A percentile compares a stretch with the other conserved stretches of the same genome.
Evolutionary conservation across 768 basidiomycete genomes (phyloP).

Genomic region (Gloeophyllum trabeum): DNA sequence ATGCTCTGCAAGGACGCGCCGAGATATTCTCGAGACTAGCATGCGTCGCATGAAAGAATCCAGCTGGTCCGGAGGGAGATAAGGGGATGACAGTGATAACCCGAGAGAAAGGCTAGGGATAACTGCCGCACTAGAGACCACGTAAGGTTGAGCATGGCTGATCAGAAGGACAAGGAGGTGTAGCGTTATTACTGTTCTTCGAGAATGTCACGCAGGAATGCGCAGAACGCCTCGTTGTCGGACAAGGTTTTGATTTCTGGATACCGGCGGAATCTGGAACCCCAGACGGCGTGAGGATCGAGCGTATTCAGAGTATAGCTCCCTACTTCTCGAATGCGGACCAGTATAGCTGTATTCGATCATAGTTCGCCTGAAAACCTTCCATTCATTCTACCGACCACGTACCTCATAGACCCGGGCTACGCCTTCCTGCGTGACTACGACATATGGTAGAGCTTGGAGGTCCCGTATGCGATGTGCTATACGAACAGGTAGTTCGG

Average conservation of each 20-base stretch:
- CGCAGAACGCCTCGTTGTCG: slow-evolving; percentile 75
- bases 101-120: slow-evolving; percentile 80
- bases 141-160: slow-evolving; percentile 2
- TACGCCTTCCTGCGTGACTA: slow-evolving; percentile 78
- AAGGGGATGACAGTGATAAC: slow-evolving; percentile 73
- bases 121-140: slow-evolving; percentile 43
- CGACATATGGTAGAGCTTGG: slow-evolving; percentile 76
- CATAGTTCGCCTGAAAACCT: background rate
- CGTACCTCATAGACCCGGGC: slow-evolving; percentile 76
- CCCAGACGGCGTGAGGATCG: slow-evolving; percentile 8
- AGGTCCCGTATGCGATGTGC: slow-evolving; percentile 82
- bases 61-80: slow-evolving; percentile 65
- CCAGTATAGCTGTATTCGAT: slow-evolving; percentile 83
- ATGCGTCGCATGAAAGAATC: slow-evolving; percentile 87
- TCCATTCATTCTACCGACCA: too few relatives aligned
- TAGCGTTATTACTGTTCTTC: slow-evolving; percentile 67
- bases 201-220: slow-evolving; percentile 51
- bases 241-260: slow-evolving; percentile 59
- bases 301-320: background rate
- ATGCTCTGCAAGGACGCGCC: slow-evolving; percentile 82
- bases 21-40: slow-evolving; percentile 83
- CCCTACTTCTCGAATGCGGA: slow-evolving; percentile 73
- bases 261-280: slow-evolving; percentile 54
- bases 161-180: slow-evolving; percentile 5
- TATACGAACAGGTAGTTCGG: slow-evolving; percentile 80